A percentile compares a stretch with the other conserved stretches of the same genome.
phyloP scores from a whole-genome alignment of 2,329 filamentous ascomycete species.

The Didymella pomorum region DNA sequence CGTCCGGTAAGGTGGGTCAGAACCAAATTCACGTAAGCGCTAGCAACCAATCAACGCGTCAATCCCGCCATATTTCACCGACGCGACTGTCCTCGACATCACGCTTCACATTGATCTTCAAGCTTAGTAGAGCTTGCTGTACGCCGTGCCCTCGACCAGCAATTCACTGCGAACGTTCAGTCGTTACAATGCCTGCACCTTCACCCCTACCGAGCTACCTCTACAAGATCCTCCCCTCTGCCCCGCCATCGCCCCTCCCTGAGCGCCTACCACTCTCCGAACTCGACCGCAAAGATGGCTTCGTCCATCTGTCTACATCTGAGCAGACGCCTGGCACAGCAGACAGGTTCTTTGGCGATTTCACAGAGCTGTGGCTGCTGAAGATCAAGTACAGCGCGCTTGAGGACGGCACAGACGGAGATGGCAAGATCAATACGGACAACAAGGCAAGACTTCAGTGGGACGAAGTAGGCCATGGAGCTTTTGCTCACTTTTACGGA shows the following conservation, averaged over 20 bases:
- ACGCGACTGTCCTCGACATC: slow-evolving; percentile 4
- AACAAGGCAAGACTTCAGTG: slow-evolving; percentile 57
- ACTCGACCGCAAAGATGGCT: slow-evolving; percentile 67
- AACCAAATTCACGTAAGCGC: slow-evolving; percentile 6
- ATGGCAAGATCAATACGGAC: slow-evolving; percentile 38
- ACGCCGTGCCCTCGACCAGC: not conserved
- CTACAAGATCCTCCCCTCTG: slow-evolving; percentile 67
- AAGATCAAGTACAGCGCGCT: slow-evolving; percentile 61
- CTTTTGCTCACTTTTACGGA: slow-evolving; percentile 67
- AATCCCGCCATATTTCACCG: slow-evolving; percentile 6
- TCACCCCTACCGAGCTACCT: slow-evolving; percentile 50
- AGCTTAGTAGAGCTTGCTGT: not conserved
- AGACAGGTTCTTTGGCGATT: slow-evolving; percentile 45
- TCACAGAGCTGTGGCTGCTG: slow-evolving; percentile 58
- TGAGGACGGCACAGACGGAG: slow-evolving; percentile 39
- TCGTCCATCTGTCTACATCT: slow-evolving; percentile 67
- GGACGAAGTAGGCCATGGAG: slow-evolving; percentile 59
- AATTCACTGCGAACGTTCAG: not conserved
- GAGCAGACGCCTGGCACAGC: slow-evolving; percentile 56
- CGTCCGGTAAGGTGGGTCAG: slow-evolving; percentile 13
- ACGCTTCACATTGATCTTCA: not conserved
- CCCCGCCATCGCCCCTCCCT: slow-evolving; percentile 64
- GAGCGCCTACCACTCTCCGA: slow-evolving; percentile 64
- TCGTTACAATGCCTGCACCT: slow-evolving; percentile 41
- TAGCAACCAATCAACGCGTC: slow-evolving; percentile 17